Conservation (phyloP, 768 basidiomycete species). For the Auriscalpium vulgare region DNA sequence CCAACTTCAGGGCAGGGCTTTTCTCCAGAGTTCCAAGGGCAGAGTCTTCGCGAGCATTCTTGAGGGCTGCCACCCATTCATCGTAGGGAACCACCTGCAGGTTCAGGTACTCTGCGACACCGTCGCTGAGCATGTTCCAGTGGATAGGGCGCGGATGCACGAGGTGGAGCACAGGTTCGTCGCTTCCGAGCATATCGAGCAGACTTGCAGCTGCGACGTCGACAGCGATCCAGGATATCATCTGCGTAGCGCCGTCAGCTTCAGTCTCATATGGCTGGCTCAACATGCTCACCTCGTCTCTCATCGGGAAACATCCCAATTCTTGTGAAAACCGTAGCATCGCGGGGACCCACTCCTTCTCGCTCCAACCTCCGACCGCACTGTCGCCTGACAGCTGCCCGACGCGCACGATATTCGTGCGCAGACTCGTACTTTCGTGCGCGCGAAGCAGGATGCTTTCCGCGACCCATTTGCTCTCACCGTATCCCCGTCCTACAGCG, state of each 20-base stretch:
- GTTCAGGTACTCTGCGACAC: not conserved
- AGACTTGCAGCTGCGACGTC: slow-evolving; percentile 9
- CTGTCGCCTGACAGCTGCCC: not conserved
- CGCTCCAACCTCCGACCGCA: not conserved
- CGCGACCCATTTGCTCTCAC: slow-evolving; percentile 3
- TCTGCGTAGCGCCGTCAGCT: not conserved
- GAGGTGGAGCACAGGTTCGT: slow-evolving; percentile 5
- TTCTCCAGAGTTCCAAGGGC: not conserved
- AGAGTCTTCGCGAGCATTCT: not conserved
- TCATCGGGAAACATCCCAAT: not conserved
- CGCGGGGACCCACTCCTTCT: not conserved
- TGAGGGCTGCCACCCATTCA: slow-evolving; percentile 1
- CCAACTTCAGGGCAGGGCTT: not conserved
- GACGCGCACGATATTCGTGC: not conserved
- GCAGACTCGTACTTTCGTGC: not conserved
- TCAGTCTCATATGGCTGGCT: not conserved
- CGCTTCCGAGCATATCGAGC: slow-evolving; percentile 3
- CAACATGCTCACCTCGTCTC: not conserved
- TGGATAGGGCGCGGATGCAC: slow-evolving; percentile 3
- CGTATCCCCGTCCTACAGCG: slow-evolving; percentile 2
- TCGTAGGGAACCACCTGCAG: slow-evolving; percentile 4
- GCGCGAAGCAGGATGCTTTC: slow-evolving; percentile 3
- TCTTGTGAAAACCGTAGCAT: not conserved
- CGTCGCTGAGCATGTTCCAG: slow-evolving; percentile 2
- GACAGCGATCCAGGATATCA: slow-evolving; percentile 7